A percentile compares a stretch with the other conserved stretches of the same genome.
phyloP scores from a whole-genome alignment of 805 yeast genomes.

The Cyberlindnera americana region DNA sequence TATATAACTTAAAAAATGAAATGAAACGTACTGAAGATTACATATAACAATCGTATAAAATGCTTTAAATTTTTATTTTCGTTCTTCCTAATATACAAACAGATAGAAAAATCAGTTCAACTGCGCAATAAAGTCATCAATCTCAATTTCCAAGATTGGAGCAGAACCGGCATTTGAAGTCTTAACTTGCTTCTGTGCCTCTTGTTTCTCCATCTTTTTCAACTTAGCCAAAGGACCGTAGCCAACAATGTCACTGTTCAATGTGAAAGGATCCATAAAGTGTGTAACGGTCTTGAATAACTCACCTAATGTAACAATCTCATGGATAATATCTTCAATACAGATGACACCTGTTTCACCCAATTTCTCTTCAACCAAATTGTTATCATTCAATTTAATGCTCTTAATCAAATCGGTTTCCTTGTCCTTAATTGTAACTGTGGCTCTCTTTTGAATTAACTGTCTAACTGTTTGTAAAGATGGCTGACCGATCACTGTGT shows the following conservation, averaged over 20 bases:
- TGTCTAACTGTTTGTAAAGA: constrained; percentile 70
- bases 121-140: constrained; percentile 62
- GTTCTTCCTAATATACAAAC: too few species aligned
- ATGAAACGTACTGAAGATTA: background rate
- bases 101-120: constrained; percentile 43
- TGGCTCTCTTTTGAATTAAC: constrained; percentile 73
- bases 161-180: constrained; percentile 61
- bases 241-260: constrained; percentile 68
- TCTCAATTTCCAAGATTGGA: constrained; percentile 66
- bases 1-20: background rate
- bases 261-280: constrained; percentile 67
- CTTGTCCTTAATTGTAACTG: constrained; percentile 39
- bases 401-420: constrained; percentile 33
- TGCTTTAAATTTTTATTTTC: too few species aligned
- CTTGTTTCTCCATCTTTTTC: constrained; percentile 55
- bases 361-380: constrained; percentile 66
- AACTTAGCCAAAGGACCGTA: constrained; percentile 71
- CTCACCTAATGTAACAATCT: constrained; percentile 60
- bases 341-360: constrained; percentile 71
- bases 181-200: constrained; percentile 41
- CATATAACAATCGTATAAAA: too few species aligned
- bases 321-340: constrained; percentile 77
- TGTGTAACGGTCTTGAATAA: constrained; percentile 55
- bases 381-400: constrained; percentile 66
- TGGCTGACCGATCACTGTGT: constrained; percentile 70